Evolutionary conservation across 371 early-diverging fungal species (phyloP).

Genomic region (Nematocida minor): DNA sequence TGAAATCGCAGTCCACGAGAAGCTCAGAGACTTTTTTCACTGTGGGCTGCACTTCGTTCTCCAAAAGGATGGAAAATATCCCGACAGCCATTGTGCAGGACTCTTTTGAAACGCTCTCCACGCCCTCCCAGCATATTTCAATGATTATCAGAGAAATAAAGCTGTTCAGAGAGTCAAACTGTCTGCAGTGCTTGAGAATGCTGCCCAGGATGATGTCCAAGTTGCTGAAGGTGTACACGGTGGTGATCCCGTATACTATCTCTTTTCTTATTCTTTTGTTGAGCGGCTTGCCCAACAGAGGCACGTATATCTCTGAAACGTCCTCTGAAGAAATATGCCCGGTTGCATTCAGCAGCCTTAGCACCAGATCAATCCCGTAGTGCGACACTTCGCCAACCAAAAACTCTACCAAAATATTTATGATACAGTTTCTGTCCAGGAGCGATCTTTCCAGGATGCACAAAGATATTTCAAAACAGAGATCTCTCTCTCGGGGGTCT

Average conservation of each 20-base stretch:
- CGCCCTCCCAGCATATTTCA: neutral
- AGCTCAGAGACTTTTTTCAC: neutral
- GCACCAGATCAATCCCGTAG: conserved; percentile 19
- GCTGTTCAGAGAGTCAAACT: conserved; percentile 1
- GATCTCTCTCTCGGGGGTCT: conserved; percentile 24
- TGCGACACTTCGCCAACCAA: conserved; percentile 2
- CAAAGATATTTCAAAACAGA: neutral
- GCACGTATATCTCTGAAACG: conserved; percentile 22
- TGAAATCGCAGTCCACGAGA: neutral
- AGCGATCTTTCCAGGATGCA: neutral
- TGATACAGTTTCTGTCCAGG: conserved; percentile 5
- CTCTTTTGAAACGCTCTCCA: neutral
- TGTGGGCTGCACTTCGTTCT: conserved; percentile 3
- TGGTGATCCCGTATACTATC: conserved; percentile 2
- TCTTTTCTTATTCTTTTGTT: conserved; percentile 22
- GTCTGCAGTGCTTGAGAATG: conserved; percentile 7
- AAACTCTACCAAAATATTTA: conserved; percentile 11
- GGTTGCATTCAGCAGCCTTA: neutral
- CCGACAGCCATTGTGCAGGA: neutral
- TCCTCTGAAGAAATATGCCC: neutral
- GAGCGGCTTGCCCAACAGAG: conserved; percentile 15
- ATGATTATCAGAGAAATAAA: conserved; percentile 9
- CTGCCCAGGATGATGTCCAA: neutral
- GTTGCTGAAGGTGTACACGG: neutral
- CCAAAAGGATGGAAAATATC: neutral